Evolutionary conservation across 257 asterid species (phyloP), one percentile per base, ranked within the genome.

Genomic region (Solanum rostratum): DNA sequence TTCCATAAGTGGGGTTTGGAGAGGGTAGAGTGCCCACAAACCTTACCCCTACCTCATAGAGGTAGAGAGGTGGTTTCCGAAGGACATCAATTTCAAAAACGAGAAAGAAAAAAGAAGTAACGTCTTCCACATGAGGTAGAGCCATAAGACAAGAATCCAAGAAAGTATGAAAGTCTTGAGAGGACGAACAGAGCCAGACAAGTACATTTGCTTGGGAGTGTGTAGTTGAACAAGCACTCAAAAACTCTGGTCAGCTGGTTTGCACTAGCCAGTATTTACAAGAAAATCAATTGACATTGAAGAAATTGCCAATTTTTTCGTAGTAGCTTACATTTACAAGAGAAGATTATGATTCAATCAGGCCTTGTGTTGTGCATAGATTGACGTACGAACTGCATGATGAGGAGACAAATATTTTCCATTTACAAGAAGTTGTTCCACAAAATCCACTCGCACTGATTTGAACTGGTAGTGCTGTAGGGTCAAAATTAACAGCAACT

Each of bases 381-480:
- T 92, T 59, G 98, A 94, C 41, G 97, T 88, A 82, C 85, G 93
- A 68, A 90, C 91, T 53, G 92, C 92, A 49, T 90, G 89, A 60
- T 86, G 90, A 50, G 91, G 91, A 0, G 94, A 84, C 89, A 93
- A 65, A 68, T 86, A 78, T 82, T 91, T 93, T 84, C 98, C 98
- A 85, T 96, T 96, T 84, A 96, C 98, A 18, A 95, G 91, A 86
- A 95, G 88, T 91, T 96, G 99, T 85, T 95, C 96, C 89, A 94
- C 66, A 91, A 92, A 94, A 84, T 96, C 98, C 22, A 93, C 92
- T 8, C 99, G 97, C 50, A 95, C 93, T 22, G 98, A 93, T 85
- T 91, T 92, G 91, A 95, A 93, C 90, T 91, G 91, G 85, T 96
- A 95, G 30, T n/a, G 79, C 98, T 96, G 92, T 55, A 33, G 15